Evolutionary conservation across 257 asterid species (phyloP), one percentile per base, ranked within the genome.

Genomic region (Solanum clarkiae): DNA sequence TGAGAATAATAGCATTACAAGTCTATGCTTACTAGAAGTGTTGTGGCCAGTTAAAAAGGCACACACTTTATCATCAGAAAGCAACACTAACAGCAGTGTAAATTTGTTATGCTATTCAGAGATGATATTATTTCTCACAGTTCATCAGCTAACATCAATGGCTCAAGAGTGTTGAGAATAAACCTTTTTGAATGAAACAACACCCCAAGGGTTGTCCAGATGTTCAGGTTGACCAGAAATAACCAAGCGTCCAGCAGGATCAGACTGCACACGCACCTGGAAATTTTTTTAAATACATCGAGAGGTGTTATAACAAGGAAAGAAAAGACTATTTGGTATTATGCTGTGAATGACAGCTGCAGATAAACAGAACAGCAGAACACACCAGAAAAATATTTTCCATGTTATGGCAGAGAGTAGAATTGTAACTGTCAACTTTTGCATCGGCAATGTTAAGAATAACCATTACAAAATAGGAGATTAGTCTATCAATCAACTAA

Each of bases 191-290:
- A 95, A 93, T 84, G 98, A 92, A 84, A 92, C 88, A 87, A 95
- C 99, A 66, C 98, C 99, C 99, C 99, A 95, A 40, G 97, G 99
- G 90, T 95, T 95, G 85, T 95, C 98, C 91, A 90, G 91, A 84
- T 93, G 95, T 86, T 94, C 99, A 17, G 99, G 98, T 88, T 93
- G 97, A 65, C 99, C 99, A 29, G 98, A 92, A 88, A 95, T 95
- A 57, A 95, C 99, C 92, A 95, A 90, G 75, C 98, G 97, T 10
- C 99, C 99, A 3, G 97, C 97, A 68, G 99, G 99, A 92, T 95
- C 99, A 59, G 98, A 94, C 88, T 95, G 97, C 65, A 95, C 98
- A 1, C 94, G 95, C 70, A 95, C 98, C 97, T 95, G 92, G 85
- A 56, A 51, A 17, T 5, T 68, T 53, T 84, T 84, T 32, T 15